Conservation (phyloP, 164 flowering plant species). For the Malania oleifera region DNA sequence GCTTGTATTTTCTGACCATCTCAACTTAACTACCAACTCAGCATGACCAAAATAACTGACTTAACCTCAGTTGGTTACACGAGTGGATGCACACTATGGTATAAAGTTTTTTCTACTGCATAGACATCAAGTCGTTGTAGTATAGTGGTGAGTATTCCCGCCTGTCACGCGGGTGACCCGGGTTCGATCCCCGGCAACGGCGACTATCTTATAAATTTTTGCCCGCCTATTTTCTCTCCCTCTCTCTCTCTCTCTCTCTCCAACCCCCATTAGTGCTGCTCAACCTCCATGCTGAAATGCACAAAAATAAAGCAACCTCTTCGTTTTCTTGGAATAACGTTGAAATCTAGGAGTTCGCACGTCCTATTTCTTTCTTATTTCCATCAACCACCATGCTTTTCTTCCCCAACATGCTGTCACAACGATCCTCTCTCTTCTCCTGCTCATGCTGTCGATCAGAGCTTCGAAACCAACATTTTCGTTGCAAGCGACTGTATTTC, state of each 20-base stretch:
- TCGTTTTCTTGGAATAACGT: background rate
- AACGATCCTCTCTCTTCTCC: background rate
- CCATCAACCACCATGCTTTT: background rate
- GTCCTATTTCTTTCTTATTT: background rate
- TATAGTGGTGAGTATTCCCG: slow-evolving; percentile 10
- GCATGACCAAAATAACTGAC: too few species aligned
- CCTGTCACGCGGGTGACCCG: slow-evolving; percentile 12
- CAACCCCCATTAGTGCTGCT: background rate
- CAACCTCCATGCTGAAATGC: background rate
- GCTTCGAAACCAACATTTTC: background rate
- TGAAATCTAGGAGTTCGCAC: background rate
- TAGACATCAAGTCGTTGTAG: slow-evolving; percentile 1
- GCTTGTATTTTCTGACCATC: too few species aligned
- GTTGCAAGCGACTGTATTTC: background rate
- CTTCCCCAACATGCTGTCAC: too few species aligned
- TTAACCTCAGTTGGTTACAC: too few species aligned
- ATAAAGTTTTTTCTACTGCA: too few species aligned
- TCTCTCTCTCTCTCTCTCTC: background rate
- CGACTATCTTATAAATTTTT: background rate
- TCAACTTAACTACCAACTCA: too few species aligned
- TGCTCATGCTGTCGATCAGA: background rate
- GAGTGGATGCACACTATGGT: too few species aligned
- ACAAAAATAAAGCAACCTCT: background rate
- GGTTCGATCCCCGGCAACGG: slow-evolving; percentile 7
- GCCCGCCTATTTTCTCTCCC: background rate